phyloP scores from a whole-genome alignment of 163 green algal species.

The Chloroidium sp. region DNA sequence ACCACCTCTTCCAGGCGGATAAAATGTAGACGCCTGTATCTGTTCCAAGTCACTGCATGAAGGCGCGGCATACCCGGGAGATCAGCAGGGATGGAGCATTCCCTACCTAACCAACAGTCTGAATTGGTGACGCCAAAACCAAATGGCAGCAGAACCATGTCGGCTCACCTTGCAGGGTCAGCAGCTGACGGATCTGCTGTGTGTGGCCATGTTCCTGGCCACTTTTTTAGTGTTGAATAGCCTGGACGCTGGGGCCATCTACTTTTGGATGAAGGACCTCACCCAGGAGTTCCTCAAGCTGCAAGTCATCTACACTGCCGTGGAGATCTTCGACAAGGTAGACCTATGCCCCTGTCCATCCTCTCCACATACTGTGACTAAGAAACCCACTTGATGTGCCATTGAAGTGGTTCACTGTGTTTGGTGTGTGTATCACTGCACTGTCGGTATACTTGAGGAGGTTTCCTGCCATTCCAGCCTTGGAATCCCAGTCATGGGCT shows the following conservation, averaged over 20 bases:
- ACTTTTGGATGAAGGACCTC: slow-evolving; percentile 73
- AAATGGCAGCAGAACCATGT: not conserved
- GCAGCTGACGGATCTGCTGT: slow-evolving; percentile 74
- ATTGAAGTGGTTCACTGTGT: not conserved
- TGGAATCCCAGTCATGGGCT: too few species aligned
- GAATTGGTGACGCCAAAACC: too few species aligned
- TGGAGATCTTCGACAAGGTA: slow-evolving; percentile 91
- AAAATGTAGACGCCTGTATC: too few species aligned
- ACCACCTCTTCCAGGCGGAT: too few species aligned
- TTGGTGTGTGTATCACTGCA: not conserved
- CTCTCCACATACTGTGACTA: not conserved
- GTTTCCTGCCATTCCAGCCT: not conserved
- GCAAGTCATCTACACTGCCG: slow-evolving; percentile 76
- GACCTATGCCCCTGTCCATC: not conserved
- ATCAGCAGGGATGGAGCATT: too few species aligned
- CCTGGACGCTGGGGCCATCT: slow-evolving; percentile 48
- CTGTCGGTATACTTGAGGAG: not conserved
- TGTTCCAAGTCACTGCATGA: too few species aligned
- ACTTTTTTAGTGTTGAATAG: slow-evolving; percentile 37
- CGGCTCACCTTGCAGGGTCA: slow-evolving; percentile 29
- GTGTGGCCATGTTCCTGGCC: slow-evolving; percentile 48
- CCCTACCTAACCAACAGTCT: too few species aligned
- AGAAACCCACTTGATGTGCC: not conserved
- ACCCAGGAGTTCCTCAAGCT: slow-evolving; percentile 88
- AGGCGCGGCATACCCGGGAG: too few species aligned